phyloP scores from a whole-genome alignment of 2,329 filamentous ascomycete genomes.

The Gliomastix tumulicola region DNA sequence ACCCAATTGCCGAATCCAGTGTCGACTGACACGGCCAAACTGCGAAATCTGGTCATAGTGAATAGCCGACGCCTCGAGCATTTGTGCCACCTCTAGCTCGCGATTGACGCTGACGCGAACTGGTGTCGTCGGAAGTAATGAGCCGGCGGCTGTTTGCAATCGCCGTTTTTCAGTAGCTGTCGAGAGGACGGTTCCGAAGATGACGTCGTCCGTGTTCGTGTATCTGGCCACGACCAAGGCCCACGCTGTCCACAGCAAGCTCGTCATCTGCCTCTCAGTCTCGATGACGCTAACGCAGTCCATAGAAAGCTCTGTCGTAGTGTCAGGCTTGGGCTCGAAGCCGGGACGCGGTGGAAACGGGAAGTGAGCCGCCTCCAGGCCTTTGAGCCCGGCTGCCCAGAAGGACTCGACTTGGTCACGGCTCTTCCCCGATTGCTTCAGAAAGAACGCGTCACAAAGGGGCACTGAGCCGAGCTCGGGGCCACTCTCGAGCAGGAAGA shows the following conservation, averaged over 20 bases:
- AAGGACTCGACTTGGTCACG: neutral
- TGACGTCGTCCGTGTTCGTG: constrained; percentile 1
- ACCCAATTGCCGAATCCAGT: neutral
- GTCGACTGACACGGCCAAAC: neutral
- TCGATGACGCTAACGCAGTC: neutral
- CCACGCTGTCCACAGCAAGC: neutral
- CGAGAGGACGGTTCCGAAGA: neutral
- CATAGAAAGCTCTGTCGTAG: neutral
- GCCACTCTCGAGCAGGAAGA: neutral
- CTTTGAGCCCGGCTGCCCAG: constrained; percentile 10
- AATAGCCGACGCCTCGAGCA: neutral
- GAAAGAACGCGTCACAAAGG: neutral
- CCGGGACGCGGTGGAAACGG: neutral
- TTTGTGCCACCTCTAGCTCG: constrained; percentile 3
- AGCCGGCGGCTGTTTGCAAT: no score
- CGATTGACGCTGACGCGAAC: constrained; percentile 4
- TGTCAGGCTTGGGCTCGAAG: neutral
- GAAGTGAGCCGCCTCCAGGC: constrained; percentile 9
- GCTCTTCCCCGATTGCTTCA: neutral
- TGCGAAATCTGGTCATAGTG: neutral
- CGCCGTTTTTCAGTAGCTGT: no score
- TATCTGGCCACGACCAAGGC: neutral
- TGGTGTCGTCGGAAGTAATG: no score
- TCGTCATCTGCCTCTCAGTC: neutral
- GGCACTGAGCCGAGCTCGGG: neutral